phyloP scores from a whole-genome alignment of 495 filamentous ascomycete genomes.

The Penicillium malachiteum region DNA sequence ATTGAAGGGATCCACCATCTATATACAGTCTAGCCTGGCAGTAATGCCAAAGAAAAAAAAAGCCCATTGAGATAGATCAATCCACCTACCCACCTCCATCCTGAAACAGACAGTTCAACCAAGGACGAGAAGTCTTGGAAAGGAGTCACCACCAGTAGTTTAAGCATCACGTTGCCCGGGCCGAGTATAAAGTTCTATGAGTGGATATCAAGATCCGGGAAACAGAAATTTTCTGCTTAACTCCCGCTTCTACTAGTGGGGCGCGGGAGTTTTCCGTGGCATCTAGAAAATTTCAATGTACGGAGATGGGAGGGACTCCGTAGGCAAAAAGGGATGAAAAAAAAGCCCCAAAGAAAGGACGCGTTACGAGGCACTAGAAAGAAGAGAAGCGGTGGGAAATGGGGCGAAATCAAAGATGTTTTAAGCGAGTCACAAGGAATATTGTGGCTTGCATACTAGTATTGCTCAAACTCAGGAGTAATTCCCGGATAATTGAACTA shows the following conservation, averaged over 20 bases:
- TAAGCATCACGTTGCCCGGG: slow-evolving; percentile 26
- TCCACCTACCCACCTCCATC: slow-evolving; percentile 1
- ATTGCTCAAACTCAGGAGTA: no score
- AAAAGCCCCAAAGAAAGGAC: background rate
- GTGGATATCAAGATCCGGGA: background rate
- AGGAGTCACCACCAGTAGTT: slow-evolving; percentile 4
- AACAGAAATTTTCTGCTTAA: slow-evolving; percentile 28
- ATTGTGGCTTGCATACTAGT: no score
- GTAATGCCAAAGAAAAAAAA: background rate
- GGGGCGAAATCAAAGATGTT: no score
- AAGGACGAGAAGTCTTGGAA: background rate
- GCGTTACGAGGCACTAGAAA: background rate
- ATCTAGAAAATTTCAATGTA: slow-evolving; percentile 7
- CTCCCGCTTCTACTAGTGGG: slow-evolving; percentile 1
- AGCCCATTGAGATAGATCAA: background rate
- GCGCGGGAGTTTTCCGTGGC: slow-evolving; percentile 13
- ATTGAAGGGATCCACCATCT: no score
- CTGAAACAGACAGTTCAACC: slow-evolving; percentile 2
- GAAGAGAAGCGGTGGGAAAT: background rate
- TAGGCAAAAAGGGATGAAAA: background rate
- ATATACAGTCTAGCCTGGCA: background rate
- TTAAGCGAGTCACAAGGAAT: no score
- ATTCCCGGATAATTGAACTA: no score
- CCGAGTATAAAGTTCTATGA: slow-evolving; percentile 21
- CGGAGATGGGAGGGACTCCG: background rate